Conservation (phyloP, 2,329 filamentous ascomycete species). For the Hypoxylon sp. region DNA sequence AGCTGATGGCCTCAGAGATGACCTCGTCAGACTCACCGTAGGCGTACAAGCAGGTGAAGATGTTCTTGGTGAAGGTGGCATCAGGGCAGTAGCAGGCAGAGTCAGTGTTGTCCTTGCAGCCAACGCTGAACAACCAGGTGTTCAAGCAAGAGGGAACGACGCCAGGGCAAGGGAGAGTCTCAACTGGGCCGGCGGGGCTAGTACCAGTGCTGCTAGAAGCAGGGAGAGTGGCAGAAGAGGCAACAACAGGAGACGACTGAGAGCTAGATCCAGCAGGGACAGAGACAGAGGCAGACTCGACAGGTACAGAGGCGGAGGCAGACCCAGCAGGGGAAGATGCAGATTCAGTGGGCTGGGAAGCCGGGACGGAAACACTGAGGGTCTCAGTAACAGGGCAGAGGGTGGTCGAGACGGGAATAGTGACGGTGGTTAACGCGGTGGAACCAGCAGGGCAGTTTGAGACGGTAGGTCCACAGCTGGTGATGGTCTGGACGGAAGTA, state of each 20-base stretch:
- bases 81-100: conserved; percentile 89
- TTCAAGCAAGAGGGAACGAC: conserved; percentile 91
- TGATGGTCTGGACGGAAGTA: conserved; percentile 66
- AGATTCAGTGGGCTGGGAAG: conserved; percentile 23
- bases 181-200: conserved; percentile 56
- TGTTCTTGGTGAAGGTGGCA: conserved; percentile 79
- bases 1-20: conserved; percentile 80
- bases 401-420: conserved; percentile 71
- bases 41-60: conserved; percentile 86
- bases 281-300: conserved; percentile 36
- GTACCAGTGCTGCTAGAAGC: conserved; percentile 44
- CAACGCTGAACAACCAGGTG: conserved; percentile 83
- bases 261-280: conserved; percentile 28
- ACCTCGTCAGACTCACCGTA: conserved; percentile 78
- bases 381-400: conserved; percentile 74
- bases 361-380: conserved; percentile 55
- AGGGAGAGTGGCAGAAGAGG: conserved; percentile 33
- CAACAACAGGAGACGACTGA: conserved; percentile 24
- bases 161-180: conserved; percentile 72
- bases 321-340: conserved; percentile 37
- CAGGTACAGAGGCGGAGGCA: conserved; percentile 31
- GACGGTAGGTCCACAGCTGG: conserved; percentile 66
- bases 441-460: conserved; percentile 64
- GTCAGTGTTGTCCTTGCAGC: conserved; percentile 89
- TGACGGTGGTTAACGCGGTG: conserved; percentile 66